Base-by-base conservation (phyloP, 2,329 filamentous ascomycete genomes). In the Torrubiella hemipterigena region DNA sequence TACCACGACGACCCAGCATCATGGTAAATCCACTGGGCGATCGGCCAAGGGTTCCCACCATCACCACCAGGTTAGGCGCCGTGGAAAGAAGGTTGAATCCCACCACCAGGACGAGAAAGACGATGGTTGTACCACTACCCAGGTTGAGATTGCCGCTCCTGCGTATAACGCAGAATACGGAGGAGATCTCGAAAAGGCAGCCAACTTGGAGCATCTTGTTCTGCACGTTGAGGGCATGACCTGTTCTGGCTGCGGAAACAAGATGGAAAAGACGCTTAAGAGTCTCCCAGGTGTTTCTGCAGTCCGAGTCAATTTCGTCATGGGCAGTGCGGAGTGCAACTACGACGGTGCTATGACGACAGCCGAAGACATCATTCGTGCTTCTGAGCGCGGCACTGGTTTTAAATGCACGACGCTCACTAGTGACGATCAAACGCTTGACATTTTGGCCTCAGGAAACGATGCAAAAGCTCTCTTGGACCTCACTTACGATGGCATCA, bases 241-340 rank as follows among this genome's bases (percentile, higher is more conserved):
- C 4, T 58, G 55, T 23, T 51, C 55, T 2, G 48, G 50, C 9
- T 58, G 55, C 20, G 52, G 41, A 4, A 50, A 52, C 34, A 58
- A 56, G 31, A 32, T 58, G 21, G 38, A 46, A 28, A 46, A 47
- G 2, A 42, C 44, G 3, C 46, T 58, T 18, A 35, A 35, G 1
- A 38, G 35, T 3, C 41, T 43, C 4, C n/a, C 38, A 3, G 53
- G 52, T 3, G 48, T 56, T 1, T 50, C 48, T 3, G 39, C 44
- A 4, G 46, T 50, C 2, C 47, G 43, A 1, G 52, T 59, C 36
- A 57, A 57, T 34, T 59, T 58, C 22, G 51, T 58, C 38, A 51
- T 52, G 43, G 54, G 53, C 4, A 48, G 44, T 6, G 56, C 47
- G 24, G 54, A 58, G 14, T 51, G 59, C 28, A 38, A 30, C 5